Base-by-base conservation (phyloP, 164 flowering plant genomes). In the Tetrastigma voinierianum region DNA sequence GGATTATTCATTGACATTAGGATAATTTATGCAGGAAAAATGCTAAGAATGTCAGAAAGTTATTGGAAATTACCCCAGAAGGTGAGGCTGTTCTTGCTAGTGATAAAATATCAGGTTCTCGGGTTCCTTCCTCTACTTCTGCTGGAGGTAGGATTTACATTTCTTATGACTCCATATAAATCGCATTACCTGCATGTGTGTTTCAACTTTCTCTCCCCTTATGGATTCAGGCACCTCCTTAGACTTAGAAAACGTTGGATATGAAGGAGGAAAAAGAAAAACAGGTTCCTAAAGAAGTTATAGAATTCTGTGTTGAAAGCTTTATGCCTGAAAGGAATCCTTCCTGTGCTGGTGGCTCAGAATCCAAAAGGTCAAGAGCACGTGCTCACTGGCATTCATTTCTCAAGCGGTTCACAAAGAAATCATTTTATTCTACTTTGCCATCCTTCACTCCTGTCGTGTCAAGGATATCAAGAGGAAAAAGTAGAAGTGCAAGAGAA, bases 231-330 rank as follows among this genome's bases (percentile, higher is more conserved):
- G 15, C n/a, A 21, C 47, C 14, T 58, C 17, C 24, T 71, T 56
- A 84, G 86, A 78, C 51, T 67, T 84, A n/a, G 74, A 78, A 82
- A 75, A 43, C 44, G 52, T 65, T 64, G 7, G 81, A 76, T 20
- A 40, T 69, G 70, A 79, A 71, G 32, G 84, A 78, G 57, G 70
- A 40, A 24, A 6, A 32, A 3, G 77, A 75, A 25, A 63, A 11
- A 9, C 19, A 70, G 10, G 77, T 86, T 19, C 85, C 89, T 5
- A 70, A 73, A 67, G 83, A 80, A 67, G 82, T 81, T 62, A 46
- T 81, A 25, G 87, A 85, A 52, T 80, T 78, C 12, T 72, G 77
- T 67, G 23, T 65, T 10, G 62, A 21, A 46, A 53, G 66, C 64
- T 51, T 66, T 17, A 78, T 68, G 0, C 32, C 68, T 16, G 70